Evolutionary conservation across 441 rosid genomes (phyloP), one percentile per base, ranked within the genome.

Genomic region (Flueggea neowawraea): DNA sequence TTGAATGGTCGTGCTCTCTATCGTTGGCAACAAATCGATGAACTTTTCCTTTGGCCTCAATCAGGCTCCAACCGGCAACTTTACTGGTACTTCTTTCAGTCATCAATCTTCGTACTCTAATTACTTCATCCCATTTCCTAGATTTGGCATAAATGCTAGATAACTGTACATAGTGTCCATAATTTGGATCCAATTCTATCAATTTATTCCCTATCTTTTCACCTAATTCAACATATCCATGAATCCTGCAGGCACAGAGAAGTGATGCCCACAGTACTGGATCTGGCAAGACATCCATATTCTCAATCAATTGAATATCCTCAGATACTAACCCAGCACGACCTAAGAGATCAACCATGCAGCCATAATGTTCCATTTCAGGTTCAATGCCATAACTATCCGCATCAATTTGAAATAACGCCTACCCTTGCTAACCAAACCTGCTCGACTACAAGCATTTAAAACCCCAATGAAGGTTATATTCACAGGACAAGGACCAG

Each of bases 281-380:
- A 72, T 82, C 70, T 6, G 70, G 61, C 50, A 70, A 75, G 17
- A 69, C 70, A 58, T 65, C 51, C 32, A 53, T 68, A 13, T 57
- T 61, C 65, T 69, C 64, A 41, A 80, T 77, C 69, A 76, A 55
- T 62, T 59, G 63, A 61, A 64, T 66, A n/a, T 88, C 91, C 66
- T 88, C 80, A 16, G 65, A 66, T 32, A 85, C 69, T 55, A 76
- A 73, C 54, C 91, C 91, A 39, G 83, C 84, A 39, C 95, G 73
- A 64, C 87, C 89, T 47, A 82, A 82, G n/a, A 85, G 82, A 74
- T 88, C 91, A 68, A 84, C 79, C 78, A 88, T 69, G 57, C 89
- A 84, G 48, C 90, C 90, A 45, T 78, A 88, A 63, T 82, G 95
- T 62, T 86, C 90, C 15, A 84, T 66, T 31, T 72, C 75, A 0